A percentile compares a stretch with the other conserved stretches of the same genome.
Evolutionary conservation across 768 basidiomycete genomes (phyloP).

Genomic region (Russula griseocarnosa): DNA sequence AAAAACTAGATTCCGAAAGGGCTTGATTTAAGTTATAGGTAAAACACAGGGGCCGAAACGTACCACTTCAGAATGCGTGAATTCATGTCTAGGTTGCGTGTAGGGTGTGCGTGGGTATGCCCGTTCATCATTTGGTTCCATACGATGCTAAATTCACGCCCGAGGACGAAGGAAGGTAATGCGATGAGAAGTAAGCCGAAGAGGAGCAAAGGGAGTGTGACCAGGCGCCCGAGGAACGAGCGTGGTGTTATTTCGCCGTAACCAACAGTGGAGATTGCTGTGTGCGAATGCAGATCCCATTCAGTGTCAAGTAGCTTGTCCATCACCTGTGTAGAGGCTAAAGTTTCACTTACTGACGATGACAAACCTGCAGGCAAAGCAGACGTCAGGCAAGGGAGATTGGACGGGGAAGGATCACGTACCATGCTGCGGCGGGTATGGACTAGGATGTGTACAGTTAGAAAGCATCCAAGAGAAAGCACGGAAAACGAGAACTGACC

Average conservation of each 20-base stretch:
- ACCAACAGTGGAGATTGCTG: constrained; percentile 85
- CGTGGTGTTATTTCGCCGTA: constrained; percentile 91
- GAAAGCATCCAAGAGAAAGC: background rate
- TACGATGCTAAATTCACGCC: constrained; percentile 84
- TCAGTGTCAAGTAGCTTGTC: background rate
- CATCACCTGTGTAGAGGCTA: background rate
- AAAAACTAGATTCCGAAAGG: background rate
- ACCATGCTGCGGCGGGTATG: constrained; percentile 78
- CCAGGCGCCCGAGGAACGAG: constrained; percentile 78
- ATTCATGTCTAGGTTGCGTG: background rate
- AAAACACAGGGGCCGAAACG: background rate
- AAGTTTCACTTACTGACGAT: constrained; percentile 59
- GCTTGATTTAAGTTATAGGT: too few species aligned
- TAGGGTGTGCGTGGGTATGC: background rate
- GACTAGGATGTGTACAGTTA: constrained; percentile 37
- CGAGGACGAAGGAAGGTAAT: constrained; percentile 86
- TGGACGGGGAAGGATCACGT: constrained; percentile 34
- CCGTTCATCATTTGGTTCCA: constrained; percentile 74
- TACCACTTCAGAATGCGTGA: constrained; percentile 2
- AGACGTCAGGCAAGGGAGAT: background rate
- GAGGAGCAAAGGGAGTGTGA: constrained; percentile 81
- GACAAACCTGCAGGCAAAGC: constrained; percentile 51
- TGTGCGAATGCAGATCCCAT: background rate
- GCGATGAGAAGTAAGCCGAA: constrained; percentile 89
- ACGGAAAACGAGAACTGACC: constrained; percentile 38